Conservation (phyloP, 139 green algal genomes). For the Chlorella ohadii region DNA sequence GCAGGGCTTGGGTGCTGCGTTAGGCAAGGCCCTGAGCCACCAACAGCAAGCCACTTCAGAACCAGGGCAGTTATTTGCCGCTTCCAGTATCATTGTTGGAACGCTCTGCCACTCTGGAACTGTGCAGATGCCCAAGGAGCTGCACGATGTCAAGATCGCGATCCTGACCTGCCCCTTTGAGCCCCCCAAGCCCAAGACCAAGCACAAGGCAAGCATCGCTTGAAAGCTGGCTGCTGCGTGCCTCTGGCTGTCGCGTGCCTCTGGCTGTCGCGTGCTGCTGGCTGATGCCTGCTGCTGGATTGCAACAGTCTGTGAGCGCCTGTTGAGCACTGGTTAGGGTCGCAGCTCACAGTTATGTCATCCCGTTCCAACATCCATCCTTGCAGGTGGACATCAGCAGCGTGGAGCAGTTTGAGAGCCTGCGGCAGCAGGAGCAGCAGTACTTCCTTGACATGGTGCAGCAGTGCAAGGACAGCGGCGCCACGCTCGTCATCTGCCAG, state of each 20-base stretch:
- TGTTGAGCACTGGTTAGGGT: not conserved
- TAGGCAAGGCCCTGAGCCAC: constrained; percentile 99
- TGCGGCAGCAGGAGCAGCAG: constrained; percentile 88
- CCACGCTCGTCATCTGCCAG: constrained; percentile 95
- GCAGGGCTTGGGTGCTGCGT: too few relatives aligned
- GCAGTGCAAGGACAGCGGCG: constrained; percentile 91
- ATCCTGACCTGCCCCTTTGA: constrained; percentile 99
- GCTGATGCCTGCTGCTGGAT: too few relatives aligned
- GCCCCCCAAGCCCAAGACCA: constrained; percentile 99
- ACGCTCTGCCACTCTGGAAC: too few relatives aligned
- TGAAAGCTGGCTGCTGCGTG: too few relatives aligned
- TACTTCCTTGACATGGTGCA: constrained; percentile 99
- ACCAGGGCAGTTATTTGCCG: too few relatives aligned
- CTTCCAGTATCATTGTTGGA: too few relatives aligned
- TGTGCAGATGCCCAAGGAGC: constrained; percentile 86
- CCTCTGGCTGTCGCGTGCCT: too few relatives aligned
- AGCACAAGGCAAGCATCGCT: constrained; percentile 91
- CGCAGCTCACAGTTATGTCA: not conserved
- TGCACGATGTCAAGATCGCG: constrained; percentile 94
- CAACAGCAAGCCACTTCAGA: too few relatives aligned
- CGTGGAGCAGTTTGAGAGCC: constrained; percentile 97
- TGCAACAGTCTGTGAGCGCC: too few relatives aligned
- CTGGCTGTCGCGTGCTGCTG: too few relatives aligned
- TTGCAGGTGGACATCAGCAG: constrained; percentile 94
- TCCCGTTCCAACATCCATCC: not conserved